phyloP scores from a whole-genome alignment of 2,329 filamentous ascomycete genomes.

The Cercospora brassicicola region DNA sequence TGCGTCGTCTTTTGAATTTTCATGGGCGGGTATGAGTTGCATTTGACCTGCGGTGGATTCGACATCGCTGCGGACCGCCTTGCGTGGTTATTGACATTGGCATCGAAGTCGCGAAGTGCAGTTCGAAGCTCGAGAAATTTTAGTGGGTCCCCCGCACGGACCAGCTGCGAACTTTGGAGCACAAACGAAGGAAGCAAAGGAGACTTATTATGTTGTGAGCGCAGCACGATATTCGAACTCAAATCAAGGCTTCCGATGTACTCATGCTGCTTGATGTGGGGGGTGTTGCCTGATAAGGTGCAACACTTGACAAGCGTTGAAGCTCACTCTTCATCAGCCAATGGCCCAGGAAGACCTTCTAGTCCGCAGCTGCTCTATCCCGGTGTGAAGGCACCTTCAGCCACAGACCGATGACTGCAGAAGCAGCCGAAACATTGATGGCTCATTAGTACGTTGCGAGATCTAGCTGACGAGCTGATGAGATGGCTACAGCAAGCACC shows the following conservation, averaged over 20 bases:
- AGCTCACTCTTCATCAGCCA: background rate
- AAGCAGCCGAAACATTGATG: background rate
- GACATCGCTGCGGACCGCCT: conserved; percentile 3
- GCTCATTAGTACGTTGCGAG: background rate
- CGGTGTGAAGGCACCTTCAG: background rate
- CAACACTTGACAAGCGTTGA: background rate
- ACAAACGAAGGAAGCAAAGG: background rate
- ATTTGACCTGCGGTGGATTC: conserved; percentile 8
- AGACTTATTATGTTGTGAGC: background rate
- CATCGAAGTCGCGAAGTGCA: background rate
- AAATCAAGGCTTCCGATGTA: background rate
- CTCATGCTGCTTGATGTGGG: background rate
- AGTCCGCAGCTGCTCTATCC: background rate
- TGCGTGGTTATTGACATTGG: background rate
- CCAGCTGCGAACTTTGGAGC: background rate
- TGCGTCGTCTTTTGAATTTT: conserved; percentile 7
- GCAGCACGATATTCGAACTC: background rate
- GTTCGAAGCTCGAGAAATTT: conserved; percentile 9
- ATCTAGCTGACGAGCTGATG: background rate
- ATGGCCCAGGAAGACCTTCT: background rate
- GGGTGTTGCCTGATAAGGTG: background rate
- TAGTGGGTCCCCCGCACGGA: background rate
- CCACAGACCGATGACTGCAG: background rate
- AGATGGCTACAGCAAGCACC: background rate
- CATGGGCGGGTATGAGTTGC: conserved; percentile 17